These are phyloP conservation scores for Amaranthus hypochondriacus DNA, from an alignment of 148 eudicot genomes.

Conservation along the genomic window DNA sequence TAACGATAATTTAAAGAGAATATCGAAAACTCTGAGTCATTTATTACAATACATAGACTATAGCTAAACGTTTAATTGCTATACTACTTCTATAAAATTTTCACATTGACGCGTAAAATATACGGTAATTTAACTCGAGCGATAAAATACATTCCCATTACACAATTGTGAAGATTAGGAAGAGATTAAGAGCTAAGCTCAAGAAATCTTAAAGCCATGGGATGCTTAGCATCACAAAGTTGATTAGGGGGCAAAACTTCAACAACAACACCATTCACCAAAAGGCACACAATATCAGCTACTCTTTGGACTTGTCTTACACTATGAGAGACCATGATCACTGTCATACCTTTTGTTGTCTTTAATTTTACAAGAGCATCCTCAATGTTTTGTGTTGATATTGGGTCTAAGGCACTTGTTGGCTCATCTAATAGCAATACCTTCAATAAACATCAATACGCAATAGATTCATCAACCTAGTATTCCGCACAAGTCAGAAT, in stretches of 20 bases:
- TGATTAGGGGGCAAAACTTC: constrained; percentile 33
- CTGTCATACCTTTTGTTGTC: constrained; percentile 30
- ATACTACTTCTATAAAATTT: too few species aligned
- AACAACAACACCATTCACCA: constrained; percentile 25
- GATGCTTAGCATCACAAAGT: constrained; percentile 29
- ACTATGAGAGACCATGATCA: constrained; percentile 34
- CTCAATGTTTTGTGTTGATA: constrained; percentile 36
- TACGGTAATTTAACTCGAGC: too few species aligned
- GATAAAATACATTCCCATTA: too few species aligned
- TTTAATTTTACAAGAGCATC: constrained; percentile 30
- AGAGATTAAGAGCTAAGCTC: constrained; percentile 19
- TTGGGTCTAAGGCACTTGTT: constrained; percentile 34
- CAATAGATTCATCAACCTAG: too few species aligned
- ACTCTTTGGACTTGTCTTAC: constrained; percentile 35
- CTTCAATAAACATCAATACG: neutral
- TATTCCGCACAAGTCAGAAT: neutral
- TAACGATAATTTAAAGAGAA: too few species aligned
- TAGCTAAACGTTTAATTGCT: too few species aligned
- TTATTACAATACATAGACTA: too few species aligned
- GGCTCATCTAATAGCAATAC: constrained; percentile 34
- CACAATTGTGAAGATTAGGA: neutral
- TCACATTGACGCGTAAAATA: too few species aligned
- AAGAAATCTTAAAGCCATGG: constrained; percentile 30
- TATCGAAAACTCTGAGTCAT: too few species aligned
- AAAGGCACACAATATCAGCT: constrained; percentile 30